Evolutionary conservation across 345 rosid species (phyloP).

Genomic region (Aegle marmelos): DNA sequence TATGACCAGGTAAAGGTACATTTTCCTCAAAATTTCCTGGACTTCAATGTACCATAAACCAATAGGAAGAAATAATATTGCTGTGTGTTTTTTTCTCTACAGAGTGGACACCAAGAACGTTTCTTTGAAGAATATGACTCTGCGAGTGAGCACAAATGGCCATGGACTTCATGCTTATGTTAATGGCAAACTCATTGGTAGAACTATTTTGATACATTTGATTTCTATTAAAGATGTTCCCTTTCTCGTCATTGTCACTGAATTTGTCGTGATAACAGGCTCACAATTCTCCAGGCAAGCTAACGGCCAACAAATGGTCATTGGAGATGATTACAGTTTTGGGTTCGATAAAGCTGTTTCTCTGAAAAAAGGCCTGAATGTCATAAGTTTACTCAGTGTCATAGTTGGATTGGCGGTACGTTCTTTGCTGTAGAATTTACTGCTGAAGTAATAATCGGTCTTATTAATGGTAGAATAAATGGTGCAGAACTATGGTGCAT

Average conservation of each 20-base stretch:
- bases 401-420: constrained; percentile 37
- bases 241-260: background rate
- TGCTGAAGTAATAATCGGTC: background rate
- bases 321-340: background rate
- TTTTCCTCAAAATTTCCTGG: background rate
- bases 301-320: constrained; percentile 1
- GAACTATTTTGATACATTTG: background rate
- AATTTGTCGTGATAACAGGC: background rate
- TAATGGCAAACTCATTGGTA: constrained; percentile 22
- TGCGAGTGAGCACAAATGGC: constrained; percentile 16
- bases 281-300: constrained; percentile 11
- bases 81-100: background rate
- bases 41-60: too few species aligned
- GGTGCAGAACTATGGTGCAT: constrained; percentile 38
- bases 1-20: constrained; percentile 24
- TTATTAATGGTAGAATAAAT: background rate
- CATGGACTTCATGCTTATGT: constrained; percentile 29
- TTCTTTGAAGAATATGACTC: background rate
- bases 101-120: background rate
- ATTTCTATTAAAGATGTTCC: background rate
- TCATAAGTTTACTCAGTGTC: constrained; percentile 24
- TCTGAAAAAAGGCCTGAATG: constrained; percentile 19
- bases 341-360: constrained; percentile 9
- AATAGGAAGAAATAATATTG: too few species aligned
- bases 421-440: background rate